A percentile compares a stretch with the other conserved stretches of the same genome.
These are phyloP conservation scores for Talaromyces thailandensis DNA, from an alignment of 495 filamentous ascomycete genomes.

Conservation along the genomic window DNA sequence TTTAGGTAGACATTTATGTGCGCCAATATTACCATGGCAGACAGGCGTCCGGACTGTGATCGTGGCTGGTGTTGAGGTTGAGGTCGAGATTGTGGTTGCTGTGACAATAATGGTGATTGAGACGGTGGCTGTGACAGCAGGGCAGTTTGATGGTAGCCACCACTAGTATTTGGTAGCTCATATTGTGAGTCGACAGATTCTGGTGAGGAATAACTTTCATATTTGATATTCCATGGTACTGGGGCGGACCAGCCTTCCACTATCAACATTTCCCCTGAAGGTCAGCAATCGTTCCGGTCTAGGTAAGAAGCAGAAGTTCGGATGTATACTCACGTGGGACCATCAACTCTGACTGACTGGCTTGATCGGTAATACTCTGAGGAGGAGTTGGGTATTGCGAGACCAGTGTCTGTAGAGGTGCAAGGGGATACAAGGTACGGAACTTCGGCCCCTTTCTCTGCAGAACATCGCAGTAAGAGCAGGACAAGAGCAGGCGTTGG, in stretches of 20 bases:
- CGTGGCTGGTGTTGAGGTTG: not conserved
- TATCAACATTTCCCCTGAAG: not conserved
- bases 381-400: conserved; percentile 5
- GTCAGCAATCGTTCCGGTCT: not conserved
- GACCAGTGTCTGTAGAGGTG: conserved; percentile 30
- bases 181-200: conserved; percentile 26
- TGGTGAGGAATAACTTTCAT: conserved; percentile 22
- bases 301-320: not conserved
- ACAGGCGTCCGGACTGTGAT: conserved; percentile 18
- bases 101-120: not conserved
- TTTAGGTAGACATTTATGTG: conserved; percentile 38
- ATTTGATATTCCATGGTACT: conserved; percentile 4
- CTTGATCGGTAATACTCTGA: not conserved
- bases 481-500: conserved; percentile 33
- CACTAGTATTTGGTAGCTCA: not conserved
- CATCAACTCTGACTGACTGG: not conserved
- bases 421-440: conserved; percentile 34
- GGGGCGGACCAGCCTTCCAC: conserved; percentile 3
- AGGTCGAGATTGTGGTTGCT: not conserved
- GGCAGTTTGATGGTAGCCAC: conserved; percentile 6
- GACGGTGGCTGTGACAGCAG: conserved; percentile 4
- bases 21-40: conserved; percentile 27
- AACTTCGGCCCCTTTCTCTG: conserved; percentile 39
- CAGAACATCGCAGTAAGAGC: conserved; percentile 35
- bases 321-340: conserved; percentile 1